These are phyloP conservation scores for Epichloe sylvatica DNA, from an alignment of 2,329 filamentous ascomycete genomes.

Conservation along the genomic window DNA sequence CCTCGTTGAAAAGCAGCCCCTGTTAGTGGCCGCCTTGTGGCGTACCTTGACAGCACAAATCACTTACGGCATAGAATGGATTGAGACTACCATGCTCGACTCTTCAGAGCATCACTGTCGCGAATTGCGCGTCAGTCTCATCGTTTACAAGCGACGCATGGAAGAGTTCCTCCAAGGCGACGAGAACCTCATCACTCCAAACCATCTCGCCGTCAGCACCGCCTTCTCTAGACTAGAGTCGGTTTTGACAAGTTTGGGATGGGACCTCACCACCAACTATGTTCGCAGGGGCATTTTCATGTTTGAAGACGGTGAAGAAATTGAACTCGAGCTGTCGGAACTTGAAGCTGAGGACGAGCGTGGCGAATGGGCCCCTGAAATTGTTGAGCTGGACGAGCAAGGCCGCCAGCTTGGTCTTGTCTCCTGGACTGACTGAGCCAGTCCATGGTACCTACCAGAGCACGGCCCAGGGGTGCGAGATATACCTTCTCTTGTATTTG, in stretches of 20 bases:
- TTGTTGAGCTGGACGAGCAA: constrained; percentile 38
- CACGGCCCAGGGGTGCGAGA: no score
- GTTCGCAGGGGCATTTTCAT: constrained; percentile 33
- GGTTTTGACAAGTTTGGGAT: constrained; percentile 30
- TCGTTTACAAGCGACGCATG: constrained; percentile 40
- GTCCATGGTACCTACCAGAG: not conserved
- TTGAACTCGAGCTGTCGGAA: constrained; percentile 33
- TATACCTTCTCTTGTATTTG: not conserved
- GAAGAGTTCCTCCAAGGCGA: constrained; percentile 30
- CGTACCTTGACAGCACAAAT: constrained; percentile 41
- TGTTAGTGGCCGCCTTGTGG: constrained; percentile 33
- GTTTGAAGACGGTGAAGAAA: constrained; percentile 38
- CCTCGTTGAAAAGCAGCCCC: constrained; percentile 29
- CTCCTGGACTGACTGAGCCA: constrained; percentile 27
- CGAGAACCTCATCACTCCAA: constrained; percentile 17
- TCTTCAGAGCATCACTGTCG: constrained; percentile 17
- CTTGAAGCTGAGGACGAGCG: constrained; percentile 40
- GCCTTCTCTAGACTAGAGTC: constrained; percentile 29
- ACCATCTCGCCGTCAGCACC: constrained; percentile 30
- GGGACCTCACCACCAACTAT: constrained; percentile 41
- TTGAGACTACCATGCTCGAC: constrained; percentile 32
- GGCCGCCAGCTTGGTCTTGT: constrained; percentile 38
- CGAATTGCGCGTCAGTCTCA: constrained; percentile 33
- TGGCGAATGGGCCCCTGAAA: constrained; percentile 38
- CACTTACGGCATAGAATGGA: constrained; percentile 34